Conservation (phyloP, 2,329 filamentous ascomycete species). For the Clonostachys byssicola region DNA sequence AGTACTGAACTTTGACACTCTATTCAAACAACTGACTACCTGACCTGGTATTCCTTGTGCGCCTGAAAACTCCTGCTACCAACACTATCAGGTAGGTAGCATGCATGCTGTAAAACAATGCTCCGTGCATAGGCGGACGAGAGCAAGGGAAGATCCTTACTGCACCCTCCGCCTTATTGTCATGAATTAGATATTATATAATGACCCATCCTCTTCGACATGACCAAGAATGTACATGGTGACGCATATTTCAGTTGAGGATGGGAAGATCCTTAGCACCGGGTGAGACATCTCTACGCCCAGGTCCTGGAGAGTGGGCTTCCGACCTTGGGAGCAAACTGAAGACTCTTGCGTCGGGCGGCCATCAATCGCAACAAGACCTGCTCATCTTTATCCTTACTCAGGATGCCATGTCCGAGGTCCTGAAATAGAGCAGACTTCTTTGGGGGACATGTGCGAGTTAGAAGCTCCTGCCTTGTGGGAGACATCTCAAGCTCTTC, state of each 20-base stretch:
- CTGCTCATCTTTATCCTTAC: constrained; percentile 47
- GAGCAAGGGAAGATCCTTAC: too few relatives aligned
- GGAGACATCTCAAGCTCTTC: constrained; percentile 23
- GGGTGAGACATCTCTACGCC: constrained; percentile 18
- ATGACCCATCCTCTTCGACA: background rate
- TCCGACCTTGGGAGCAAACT: constrained; percentile 70
- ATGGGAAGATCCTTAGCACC: background rate
- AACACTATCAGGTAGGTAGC: too few relatives aligned
- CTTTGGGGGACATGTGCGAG: constrained; percentile 52
- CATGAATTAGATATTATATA: too few relatives aligned
- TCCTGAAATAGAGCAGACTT: constrained; percentile 22
- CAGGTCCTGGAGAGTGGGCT: constrained; percentile 64
- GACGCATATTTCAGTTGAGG: background rate
- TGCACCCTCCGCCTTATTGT: too few relatives aligned
- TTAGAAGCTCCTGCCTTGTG: constrained; percentile 29
- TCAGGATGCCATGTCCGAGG: constrained; percentile 39
- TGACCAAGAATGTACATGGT: background rate
- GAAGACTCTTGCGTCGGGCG: constrained; percentile 71
- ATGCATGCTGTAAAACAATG: too few relatives aligned
- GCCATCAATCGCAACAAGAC: constrained; percentile 63
- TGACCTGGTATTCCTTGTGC: too few relatives aligned
- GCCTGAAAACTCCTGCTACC: too few relatives aligned
- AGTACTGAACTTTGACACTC: too few relatives aligned
- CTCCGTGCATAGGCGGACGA: too few relatives aligned
- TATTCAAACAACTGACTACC: too few relatives aligned